Percentiles rank a stretch among this genome's conserved stretches.
Evolutionary conservation across 257 asterid species (phyloP).

Genomic region (Cynanchum wilfordii): DNA sequence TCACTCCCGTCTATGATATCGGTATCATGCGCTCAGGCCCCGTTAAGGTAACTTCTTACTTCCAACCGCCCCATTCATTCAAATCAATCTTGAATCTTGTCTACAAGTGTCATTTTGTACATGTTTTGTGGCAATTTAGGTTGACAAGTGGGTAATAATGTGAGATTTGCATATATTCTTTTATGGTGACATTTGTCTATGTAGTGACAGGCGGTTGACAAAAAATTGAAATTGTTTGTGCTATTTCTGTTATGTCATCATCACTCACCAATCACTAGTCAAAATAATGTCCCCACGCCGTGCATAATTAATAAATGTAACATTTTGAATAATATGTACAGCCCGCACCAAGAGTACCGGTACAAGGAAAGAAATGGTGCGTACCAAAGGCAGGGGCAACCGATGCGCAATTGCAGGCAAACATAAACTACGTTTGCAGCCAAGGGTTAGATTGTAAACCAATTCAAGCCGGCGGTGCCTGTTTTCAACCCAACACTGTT

Average conservation of each 20-base stretch:
- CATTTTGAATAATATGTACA: too few relatives aligned
- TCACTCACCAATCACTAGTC: too few relatives aligned
- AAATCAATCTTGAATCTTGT: too few relatives aligned
- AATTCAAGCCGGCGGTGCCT: conserved; percentile 54
- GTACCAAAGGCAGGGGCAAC: conserved; percentile 47
- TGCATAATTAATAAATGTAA: too few relatives aligned
- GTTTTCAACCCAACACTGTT: conserved; percentile 49
- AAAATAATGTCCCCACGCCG: too few relatives aligned
- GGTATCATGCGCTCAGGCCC: conserved; percentile 54
- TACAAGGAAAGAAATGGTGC: conserved; percentile 55
- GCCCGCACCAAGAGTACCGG: conserved; percentile 12
- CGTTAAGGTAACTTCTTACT: conserved; percentile 5
- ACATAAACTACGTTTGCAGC: conserved; percentile 59
- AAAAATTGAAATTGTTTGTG: too few relatives aligned
- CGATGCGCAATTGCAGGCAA: conserved; percentile 42
- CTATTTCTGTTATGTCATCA: too few relatives aligned
- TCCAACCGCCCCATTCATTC: not conserved
- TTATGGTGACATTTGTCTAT: not conserved
- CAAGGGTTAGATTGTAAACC: conserved; percentile 31
- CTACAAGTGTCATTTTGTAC: not conserved
- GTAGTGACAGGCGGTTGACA: too few relatives aligned
- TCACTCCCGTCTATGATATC: conserved; percentile 53
- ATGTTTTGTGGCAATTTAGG: not conserved
- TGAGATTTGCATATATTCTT: too few relatives aligned
- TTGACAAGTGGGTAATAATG: not conserved